Conservation (phyloP, 2,329 filamentous ascomycete genomes). For the Botryosphaeria agaves region DNA sequence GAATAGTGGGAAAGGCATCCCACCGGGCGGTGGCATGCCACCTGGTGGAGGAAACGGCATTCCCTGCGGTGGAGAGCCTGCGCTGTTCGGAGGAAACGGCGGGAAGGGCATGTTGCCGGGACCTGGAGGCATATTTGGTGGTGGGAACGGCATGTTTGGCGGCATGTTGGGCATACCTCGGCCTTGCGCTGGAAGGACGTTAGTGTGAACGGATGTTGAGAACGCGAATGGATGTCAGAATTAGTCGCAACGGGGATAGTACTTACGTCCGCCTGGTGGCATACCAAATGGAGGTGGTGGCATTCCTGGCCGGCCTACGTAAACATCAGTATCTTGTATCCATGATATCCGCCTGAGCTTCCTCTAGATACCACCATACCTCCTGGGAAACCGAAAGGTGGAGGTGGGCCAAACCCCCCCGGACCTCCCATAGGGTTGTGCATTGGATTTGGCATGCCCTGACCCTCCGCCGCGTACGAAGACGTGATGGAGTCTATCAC, state of each 20-base stretch:
- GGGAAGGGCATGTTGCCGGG: constrained; percentile 11
- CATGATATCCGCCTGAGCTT: constrained; percentile 2
- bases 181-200: constrained; percentile 10
- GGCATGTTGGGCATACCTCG: constrained; percentile 14
- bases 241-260: too few relatives aligned
- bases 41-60: constrained; percentile 16
- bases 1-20: constrained; percentile 4
- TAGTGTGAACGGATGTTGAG: too few relatives aligned
- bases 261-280: too few relatives aligned
- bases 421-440: constrained; percentile 33
- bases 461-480: constrained; percentile 87
- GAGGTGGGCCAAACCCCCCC: constrained; percentile 22
- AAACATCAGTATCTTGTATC: too few relatives aligned
- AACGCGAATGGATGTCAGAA: too few relatives aligned
- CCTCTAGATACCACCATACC: neutral
- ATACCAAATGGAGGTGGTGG: constrained; percentile 18
- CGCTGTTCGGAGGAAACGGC: too few relatives aligned
- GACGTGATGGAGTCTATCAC: constrained; percentile 97
- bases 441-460: constrained; percentile 73
- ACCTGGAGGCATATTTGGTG: constrained; percentile 5
- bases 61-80: constrained; percentile 17
- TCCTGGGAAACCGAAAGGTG: constrained; percentile 40
- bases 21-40: constrained; percentile 7
- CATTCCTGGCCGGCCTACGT: constrained; percentile 20
- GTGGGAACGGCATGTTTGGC: constrained; percentile 14